phyloP scores from a whole-genome alignment of 805 yeast genomes.

The Tanozyma kutaoensis region DNA sequence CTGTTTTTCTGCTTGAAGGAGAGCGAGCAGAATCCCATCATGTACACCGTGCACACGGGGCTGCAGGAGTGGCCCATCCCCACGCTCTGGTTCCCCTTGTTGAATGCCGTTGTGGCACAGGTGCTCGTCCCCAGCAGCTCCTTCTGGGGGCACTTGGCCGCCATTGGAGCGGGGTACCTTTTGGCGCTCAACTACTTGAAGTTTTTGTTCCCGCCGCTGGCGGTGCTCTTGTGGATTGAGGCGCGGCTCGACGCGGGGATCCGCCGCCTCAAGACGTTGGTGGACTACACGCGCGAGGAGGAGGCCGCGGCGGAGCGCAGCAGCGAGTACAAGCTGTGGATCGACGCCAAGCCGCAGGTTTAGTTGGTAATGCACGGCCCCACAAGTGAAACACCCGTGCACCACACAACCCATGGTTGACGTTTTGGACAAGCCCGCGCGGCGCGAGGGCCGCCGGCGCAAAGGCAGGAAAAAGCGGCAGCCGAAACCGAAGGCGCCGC shows the following conservation, averaged over 20 bases:
- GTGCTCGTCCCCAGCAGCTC: slow-evolving; percentile 53
- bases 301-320: slow-evolving; percentile 40
- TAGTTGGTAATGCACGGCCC: too few species aligned
- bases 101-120: slow-evolving; percentile 31
- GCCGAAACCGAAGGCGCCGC: too few species aligned
- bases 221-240: slow-evolving; percentile 55
- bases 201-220: slow-evolving; percentile 52
- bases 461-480: too few species aligned
- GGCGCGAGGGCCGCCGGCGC: too few species aligned
- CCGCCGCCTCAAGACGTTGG: slow-evolving; percentile 35
- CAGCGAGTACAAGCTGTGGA: too few species aligned
- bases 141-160: slow-evolving; percentile 63
- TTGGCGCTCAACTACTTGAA: slow-evolving; percentile 44
- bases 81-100: slow-evolving; percentile 45
- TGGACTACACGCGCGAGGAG: slow-evolving; percentile 46
- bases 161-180: slow-evolving; percentile 52
- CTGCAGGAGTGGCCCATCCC: slow-evolving; percentile 36
- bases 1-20: slow-evolving; percentile 45
- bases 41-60: slow-evolving; percentile 14
- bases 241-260: slow-evolving; percentile 35
- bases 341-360: too few species aligned
- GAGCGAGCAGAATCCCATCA: slow-evolving; percentile 23
- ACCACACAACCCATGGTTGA: too few species aligned
- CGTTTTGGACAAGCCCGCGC: too few species aligned
- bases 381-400: too few species aligned